Base-by-base conservation (phyloP, 2,329 filamentous ascomycete genomes). In the Colletotrichum tamarilloi region DNA sequence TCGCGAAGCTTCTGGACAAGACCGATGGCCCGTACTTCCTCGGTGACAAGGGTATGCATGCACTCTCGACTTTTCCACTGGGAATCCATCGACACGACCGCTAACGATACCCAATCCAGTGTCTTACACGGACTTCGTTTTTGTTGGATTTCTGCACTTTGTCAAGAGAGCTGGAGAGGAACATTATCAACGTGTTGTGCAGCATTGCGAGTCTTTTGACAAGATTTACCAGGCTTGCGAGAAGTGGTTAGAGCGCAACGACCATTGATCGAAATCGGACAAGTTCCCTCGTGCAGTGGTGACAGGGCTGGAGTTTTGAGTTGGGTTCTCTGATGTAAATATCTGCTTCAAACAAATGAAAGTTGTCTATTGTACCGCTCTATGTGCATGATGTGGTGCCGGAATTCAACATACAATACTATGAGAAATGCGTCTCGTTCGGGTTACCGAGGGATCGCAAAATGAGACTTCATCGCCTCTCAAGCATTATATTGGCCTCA, bases 1-100 rank as follows among this genome's bases (percentile, higher is more conserved):
- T 84, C 1, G 84, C 85, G 60, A 83, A 79, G 1, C 75, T 90
- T 67, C 77, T 93, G 74, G 86, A 87, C 76, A 87, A 91, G 80
- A 87, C 87, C 49, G 85, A 86, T 0, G 92, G 92, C 0, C 89
- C 89, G 0, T 94, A 89, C 78, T 90, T 94, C 67, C 62, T 88
- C 73, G 92, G 92, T 0, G 81, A 87, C 59, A 85, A 26, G 84
- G 72, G 82, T 86, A 4, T 85, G 85, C 1, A 4, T 85, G 84
- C 1, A 49, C 32, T n/a, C 1, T 7, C 38, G 38, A 28, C 22
- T n/a, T 28, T 22, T 3, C 16, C 26, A 26, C 26, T 26, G 26
- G 26, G 5, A 6, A 0, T 42, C 8, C 3, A 1, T 2, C 12
- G 12, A 28, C n/a, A 22, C 19, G 24, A 1, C 24, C 3, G 26